phyloP scores from a whole-genome alignment of 164 flowering plant genomes.

The Euptelea pleiosperma region DNA sequence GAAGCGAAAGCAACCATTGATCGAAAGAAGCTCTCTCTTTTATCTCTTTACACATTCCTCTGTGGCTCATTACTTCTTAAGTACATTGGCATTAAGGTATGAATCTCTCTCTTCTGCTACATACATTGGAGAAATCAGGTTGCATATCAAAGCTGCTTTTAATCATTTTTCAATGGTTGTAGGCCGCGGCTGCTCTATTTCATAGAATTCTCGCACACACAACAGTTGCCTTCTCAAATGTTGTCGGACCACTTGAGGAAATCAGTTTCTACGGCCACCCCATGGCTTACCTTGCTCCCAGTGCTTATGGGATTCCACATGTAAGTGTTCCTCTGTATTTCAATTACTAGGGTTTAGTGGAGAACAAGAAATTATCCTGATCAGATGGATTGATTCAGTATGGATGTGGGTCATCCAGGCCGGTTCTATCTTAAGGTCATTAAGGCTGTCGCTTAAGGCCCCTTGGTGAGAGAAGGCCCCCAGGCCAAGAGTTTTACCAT shows the following conservation, averaged over 20 bases:
- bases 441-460: too few relatives aligned
- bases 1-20: conserved; percentile 56
- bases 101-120: background rate
- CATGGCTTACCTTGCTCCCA: conserved; percentile 55
- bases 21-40: conserved; percentile 61
- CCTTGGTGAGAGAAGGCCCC: too few relatives aligned
- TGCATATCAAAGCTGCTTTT: background rate
- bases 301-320: conserved; percentile 51
- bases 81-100: conserved; percentile 59
- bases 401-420: too few relatives aligned
- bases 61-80: conserved; percentile 26
- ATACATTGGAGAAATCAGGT: too few relatives aligned
- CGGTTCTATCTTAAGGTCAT: too few relatives aligned
- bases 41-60: conserved; percentile 36
- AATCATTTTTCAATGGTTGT: conserved; percentile 1
- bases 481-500: too few relatives aligned
- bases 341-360: too few relatives aligned
- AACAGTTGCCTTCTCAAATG: conserved; percentile 53
- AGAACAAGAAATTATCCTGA: too few relatives aligned
- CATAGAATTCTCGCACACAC: conserved; percentile 30
- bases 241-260: conserved; percentile 62
- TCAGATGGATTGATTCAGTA: too few relatives aligned
- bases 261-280: conserved; percentile 56
- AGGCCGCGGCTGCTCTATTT: conserved; percentile 36
- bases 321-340: conserved; percentile 28